Evolutionary conservation across 768 basidiomycete species (phyloP), one percentile per base, ranked within the genome.

Genomic region (Agrocybe pediades): DNA sequence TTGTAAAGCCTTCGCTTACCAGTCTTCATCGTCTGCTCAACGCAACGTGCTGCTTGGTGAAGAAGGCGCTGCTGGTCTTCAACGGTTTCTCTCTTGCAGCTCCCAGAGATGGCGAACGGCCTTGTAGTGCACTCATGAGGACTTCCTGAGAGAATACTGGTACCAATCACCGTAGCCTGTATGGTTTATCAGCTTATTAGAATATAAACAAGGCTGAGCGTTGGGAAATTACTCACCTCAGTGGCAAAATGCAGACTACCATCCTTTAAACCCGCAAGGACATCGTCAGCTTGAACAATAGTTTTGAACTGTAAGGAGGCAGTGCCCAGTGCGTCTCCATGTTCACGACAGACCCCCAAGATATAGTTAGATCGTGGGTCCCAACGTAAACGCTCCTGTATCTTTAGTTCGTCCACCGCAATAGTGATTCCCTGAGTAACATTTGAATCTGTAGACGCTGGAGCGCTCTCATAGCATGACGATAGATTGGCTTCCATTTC

Each of bases 1-100:
- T 20, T 48, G 24, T 53, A 43, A 9, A 52, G 47, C 56, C 33
- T 57, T 43, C 17, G 49, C 45, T 23, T 39, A 9, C 26, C 2
- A 47, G 42, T 21, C 16, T 29, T 29, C 44, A 48, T 45, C 19
- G 9, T 19, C 27, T 49, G 44, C 20, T 57, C 20, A 9, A 60
- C 62, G 8, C 60, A 39, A 17, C 62, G 39, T 8, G 56, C 41
- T 0, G 54, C 60, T 9, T 51, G 23, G 29, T 6, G 15, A 16
- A 72, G 49, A 8, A 72, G 20, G 3, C 39, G 19, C 17, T 57
- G 52, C 17, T 66, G 68, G 24, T 62, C 20, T 24, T 42, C 36
- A 13, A 48, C 55, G 25, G 53, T 36, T 39, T 59, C 52, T 2
- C 33, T 25, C 30, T 59, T 56, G 19, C 55, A 59, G 42, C 43